These are phyloP conservation scores for Debaryomyces fabryi DNA, from an alignment of 1,139 yeast genomes.

Conservation along the genomic window DNA sequence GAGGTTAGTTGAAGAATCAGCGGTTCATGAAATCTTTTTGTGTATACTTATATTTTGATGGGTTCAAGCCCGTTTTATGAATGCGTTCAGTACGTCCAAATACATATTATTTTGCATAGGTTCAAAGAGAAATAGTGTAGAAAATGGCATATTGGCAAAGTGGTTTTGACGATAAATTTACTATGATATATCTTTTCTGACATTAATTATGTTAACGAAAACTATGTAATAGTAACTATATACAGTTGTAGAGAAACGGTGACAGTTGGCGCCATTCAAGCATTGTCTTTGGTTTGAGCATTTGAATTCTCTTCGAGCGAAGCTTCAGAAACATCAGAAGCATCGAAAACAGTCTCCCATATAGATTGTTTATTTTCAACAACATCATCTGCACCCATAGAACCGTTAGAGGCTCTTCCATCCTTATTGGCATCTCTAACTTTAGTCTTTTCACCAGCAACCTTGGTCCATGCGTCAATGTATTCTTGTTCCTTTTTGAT, in stretches of 20 bases:
- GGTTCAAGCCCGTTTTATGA: not conserved
- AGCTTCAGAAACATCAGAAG: conserved; percentile 9
- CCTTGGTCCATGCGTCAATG: conserved; percentile 71
- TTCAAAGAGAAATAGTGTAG: conserved; percentile 1
- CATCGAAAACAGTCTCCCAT: conserved; percentile 30
- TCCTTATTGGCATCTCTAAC: conserved; percentile 46
- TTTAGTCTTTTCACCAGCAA: conserved; percentile 65
- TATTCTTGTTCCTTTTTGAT: conserved; percentile 69
- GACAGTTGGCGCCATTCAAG: not conserved
- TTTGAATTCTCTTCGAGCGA: not conserved
- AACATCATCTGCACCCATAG: conserved; percentile 28
- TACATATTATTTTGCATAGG: conserved; percentile 6
- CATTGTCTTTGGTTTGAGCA: not conserved
- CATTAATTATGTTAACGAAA: conserved; percentile 4
- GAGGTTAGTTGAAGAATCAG: not conserved
- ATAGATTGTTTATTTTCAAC: conserved; percentile 26
- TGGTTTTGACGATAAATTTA: not conserved
- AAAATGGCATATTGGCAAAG: not conserved
- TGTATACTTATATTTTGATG: conserved; percentile 2
- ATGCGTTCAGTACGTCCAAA: not conserved
- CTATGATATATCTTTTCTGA: not conserved
- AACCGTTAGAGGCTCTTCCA: conserved; percentile 30
- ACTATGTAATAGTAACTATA: conserved; percentile 3
- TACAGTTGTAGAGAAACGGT: not conserved
- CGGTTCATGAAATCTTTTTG: not conserved